These are phyloP conservation scores for Aspergillus sparsus DNA, from an alignment of 495 filamentous ascomycete species.

Conservation along the genomic window DNA sequence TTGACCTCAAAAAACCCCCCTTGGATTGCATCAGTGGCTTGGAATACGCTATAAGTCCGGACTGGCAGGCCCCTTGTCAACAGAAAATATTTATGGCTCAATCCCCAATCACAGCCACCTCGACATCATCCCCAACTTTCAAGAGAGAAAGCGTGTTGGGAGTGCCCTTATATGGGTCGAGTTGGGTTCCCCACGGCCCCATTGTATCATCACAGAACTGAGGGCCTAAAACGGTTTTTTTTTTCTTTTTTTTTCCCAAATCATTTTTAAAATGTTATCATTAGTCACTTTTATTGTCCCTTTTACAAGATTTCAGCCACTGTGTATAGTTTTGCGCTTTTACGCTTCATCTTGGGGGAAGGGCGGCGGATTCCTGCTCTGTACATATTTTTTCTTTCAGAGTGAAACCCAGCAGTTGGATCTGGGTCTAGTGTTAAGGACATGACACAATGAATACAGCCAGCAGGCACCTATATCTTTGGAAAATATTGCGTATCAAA, in stretches of 20 bases:
- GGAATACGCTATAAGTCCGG: not conserved
- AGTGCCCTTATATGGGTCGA: not conserved
- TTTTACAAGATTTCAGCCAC: not conserved
- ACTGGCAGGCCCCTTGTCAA: not conserved
- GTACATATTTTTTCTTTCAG: not conserved
- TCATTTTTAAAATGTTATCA: too few species aligned
- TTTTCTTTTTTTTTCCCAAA: too few species aligned
- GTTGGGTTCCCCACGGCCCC: constrained; percentile 14
- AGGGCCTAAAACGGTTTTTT: not conserved
- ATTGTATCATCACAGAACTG: not conserved
- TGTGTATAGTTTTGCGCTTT: not conserved
- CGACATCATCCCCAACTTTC: not conserved
- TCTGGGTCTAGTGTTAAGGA: not conserved
- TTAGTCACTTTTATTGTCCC: not conserved
- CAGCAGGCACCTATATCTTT: too few species aligned
- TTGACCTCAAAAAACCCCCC: not conserved
- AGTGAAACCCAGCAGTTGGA: not conserved
- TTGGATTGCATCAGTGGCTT: not conserved
- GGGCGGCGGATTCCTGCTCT: not conserved
- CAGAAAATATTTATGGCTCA: constrained; percentile 5
- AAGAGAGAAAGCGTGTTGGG: constrained; percentile 1
- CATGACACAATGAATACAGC: too few species aligned
- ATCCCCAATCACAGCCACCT: constrained; percentile 7
- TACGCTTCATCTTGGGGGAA: not conserved
- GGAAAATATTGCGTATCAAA: too few species aligned